Base-by-base conservation (phyloP, 257 asterid species). In the Haberlea rhodopensis region DNA sequence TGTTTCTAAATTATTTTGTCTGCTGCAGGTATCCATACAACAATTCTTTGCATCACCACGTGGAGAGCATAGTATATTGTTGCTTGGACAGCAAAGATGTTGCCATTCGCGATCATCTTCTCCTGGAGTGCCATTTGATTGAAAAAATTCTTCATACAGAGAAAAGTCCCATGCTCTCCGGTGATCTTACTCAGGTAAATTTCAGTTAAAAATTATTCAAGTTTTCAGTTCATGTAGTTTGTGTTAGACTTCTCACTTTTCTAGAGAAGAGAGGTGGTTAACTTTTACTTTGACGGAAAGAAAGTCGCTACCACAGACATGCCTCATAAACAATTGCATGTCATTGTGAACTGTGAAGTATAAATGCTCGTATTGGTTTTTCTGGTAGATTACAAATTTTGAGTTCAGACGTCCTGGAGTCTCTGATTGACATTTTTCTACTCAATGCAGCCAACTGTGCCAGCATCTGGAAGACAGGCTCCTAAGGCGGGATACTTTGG, bases 31-130 rank as follows among this genome's bases (percentile, higher is more conserved):
- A 88, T 62, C 94, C 97, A 1, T 91, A 69, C 81, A 91, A 91
- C 73, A 91, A 91, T 81, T 95, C 95, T 21, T 79, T 91, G 77
- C 97, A 91, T 79, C 96, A 88, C 80, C 94, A 91, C 45, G 97
- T 86, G 70, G 97, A 91, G 85, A 91, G 91, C 81, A 86, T 88
- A 54, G 68, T 91, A 77, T 84, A 76, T 75, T 86, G 96, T 60
- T 88, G 96, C n/a, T n/a, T n/a, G n/a, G n/a, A n/a, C n/a, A n/a
- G n/a, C n/a, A n/a, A n/a, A n/a, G n/a, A n/a, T n/a, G 76, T 69
- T 88, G 65, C 78, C 27, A 71, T 88, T 18, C 55, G 76, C 68
- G 84, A 83, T 70, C 97, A 91, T 86, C 84, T 91, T 65, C 80
- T 91, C 55, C 63, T 74, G 60, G 94, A 84, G 25, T 88, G 96